Evolutionary conservation across 768 basidiomycete species (phyloP).

Genomic region (Naganishia vaughanmartiniae): DNA sequence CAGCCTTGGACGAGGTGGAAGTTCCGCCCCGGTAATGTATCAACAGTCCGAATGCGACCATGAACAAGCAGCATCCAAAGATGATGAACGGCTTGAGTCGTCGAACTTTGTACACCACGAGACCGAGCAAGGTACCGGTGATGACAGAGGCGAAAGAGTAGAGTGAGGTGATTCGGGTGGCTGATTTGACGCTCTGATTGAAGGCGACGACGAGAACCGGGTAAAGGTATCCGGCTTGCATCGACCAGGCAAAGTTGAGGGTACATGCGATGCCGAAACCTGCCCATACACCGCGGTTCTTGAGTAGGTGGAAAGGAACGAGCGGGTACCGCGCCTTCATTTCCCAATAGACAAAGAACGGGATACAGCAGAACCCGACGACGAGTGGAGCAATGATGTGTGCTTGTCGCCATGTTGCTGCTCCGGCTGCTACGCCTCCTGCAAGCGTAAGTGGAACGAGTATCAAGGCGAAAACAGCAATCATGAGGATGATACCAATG

Average conservation of each 20-base stretch:
- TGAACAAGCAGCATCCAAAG: slow-evolving; percentile 41
- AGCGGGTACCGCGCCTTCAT: slow-evolving; percentile 25
- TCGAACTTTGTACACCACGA: slow-evolving; percentile 43
- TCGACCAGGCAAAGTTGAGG: slow-evolving; percentile 37
- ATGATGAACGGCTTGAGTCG: slow-evolving; percentile 46
- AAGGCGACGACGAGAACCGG: slow-evolving; percentile 46
- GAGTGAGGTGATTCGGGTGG: slow-evolving; percentile 44
- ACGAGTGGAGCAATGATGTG: slow-evolving; percentile 47
- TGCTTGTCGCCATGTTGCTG: slow-evolving; percentile 7
- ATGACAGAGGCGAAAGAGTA: slow-evolving; percentile 47
- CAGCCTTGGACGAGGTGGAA: slow-evolving; percentile 29
- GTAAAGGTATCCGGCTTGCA: slow-evolving; percentile 48
- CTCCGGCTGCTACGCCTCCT: slow-evolving; percentile 22
- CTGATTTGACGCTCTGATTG: slow-evolving; percentile 36
- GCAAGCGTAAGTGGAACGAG: slow-evolving; percentile 34
- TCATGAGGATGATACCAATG: slow-evolving; percentile 48
- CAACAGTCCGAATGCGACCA: slow-evolving; percentile 46
- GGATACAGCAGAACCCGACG: slow-evolving; percentile 43
- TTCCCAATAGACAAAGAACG: slow-evolving; percentile 38
- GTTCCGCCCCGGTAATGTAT: slow-evolving; percentile 40
- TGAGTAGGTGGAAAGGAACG: slow-evolving; percentile 34
- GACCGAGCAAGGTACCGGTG: slow-evolving; percentile 42
- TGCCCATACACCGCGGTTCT: slow-evolving; percentile 44
- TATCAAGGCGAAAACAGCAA: slow-evolving; percentile 40
- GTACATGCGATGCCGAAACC: slow-evolving; percentile 43